These are phyloP conservation scores for Clohesyomyces aquaticus DNA, from an alignment of 495 filamentous ascomycete species.

Conservation along the genomic window DNA sequence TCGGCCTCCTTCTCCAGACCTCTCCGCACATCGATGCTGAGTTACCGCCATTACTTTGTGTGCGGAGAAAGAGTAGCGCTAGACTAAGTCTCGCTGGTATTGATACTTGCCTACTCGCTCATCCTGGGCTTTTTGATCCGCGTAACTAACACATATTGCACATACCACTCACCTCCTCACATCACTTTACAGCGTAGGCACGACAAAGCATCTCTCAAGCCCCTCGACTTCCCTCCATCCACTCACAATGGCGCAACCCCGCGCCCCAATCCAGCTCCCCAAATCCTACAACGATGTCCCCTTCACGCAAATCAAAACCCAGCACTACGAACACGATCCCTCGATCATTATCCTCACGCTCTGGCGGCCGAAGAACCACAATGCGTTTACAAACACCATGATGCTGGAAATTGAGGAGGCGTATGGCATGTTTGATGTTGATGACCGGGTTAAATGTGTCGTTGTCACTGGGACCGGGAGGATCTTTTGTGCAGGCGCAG, in stretches of 20 bases:
- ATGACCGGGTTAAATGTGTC: constrained; percentile 57
- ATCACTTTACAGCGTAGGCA: background rate
- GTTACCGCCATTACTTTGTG: too few relatives aligned
- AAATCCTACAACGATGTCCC: constrained; percentile 49
- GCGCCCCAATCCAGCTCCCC: constrained; percentile 38
- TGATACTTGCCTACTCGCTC: too few relatives aligned
- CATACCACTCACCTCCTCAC: background rate
- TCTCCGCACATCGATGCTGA: constrained; percentile 15
- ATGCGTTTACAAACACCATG: constrained; percentile 66
- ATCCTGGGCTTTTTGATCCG: too few relatives aligned
- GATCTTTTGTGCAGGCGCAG: constrained; percentile 69
- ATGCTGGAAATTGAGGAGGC: constrained; percentile 57
- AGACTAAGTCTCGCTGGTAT: too few relatives aligned
- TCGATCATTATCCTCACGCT: constrained; percentile 60
- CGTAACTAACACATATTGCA: background rate
- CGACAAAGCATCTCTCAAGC: too few relatives aligned
- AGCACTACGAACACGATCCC: constrained; percentile 56
- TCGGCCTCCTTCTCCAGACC: constrained; percentile 14
- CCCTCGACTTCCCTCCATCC: background rate
- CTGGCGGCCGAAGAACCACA: constrained; percentile 61
- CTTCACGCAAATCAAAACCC: constrained; percentile 56
- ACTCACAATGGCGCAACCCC: constrained; percentile 19
- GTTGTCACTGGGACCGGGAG: constrained; percentile 63
- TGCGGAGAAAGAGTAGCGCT: background rate
- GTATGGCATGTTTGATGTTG: constrained; percentile 58